Evolutionary conservation across 73 alveolate genomes (phyloP).

Genomic region (Loxodes magnus): DNA sequence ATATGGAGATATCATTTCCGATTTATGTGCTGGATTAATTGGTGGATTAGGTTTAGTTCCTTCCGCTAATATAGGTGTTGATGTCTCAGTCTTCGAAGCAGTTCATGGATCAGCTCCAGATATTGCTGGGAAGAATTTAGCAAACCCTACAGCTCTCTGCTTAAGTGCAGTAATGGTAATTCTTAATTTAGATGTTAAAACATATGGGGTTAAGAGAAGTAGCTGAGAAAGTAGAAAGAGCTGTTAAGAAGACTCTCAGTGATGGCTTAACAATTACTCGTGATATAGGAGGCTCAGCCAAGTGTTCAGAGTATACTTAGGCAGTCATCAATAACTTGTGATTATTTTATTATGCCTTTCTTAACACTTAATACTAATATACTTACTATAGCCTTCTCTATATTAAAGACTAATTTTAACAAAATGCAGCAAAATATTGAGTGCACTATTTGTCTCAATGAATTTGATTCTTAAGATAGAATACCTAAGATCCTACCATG

Average conservation of each 20-base stretch:
- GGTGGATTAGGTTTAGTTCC: constrained; percentile 74
- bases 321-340: constrained; percentile 41
- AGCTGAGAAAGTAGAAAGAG: constrained; percentile 43
- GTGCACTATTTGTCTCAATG: no score
- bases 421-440: no score
- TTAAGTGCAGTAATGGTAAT: constrained; percentile 53
- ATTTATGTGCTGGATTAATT: constrained; percentile 67
- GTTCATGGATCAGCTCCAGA: constrained; percentile 81
- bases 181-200: constrained; percentile 32
- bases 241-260: constrained; percentile 27
- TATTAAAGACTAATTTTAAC: no score
- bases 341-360: no score
- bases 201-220: constrained; percentile 39
- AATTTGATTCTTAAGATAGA: no score
- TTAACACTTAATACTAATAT: no score
- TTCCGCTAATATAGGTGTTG: constrained; percentile 56
- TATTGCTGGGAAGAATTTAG: constrained; percentile 63
- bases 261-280: constrained; percentile 43
- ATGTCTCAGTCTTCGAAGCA: constrained; percentile 63
- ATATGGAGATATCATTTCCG: constrained; percentile 67
- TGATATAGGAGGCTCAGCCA: constrained; percentile 53
- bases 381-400: no score
- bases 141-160: constrained; percentile 65
- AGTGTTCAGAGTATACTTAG: constrained; percentile 45
- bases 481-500: no score